Conservation (phyloP, 257 asterid genomes). For the Ajuga chamaepitys region DNA sequence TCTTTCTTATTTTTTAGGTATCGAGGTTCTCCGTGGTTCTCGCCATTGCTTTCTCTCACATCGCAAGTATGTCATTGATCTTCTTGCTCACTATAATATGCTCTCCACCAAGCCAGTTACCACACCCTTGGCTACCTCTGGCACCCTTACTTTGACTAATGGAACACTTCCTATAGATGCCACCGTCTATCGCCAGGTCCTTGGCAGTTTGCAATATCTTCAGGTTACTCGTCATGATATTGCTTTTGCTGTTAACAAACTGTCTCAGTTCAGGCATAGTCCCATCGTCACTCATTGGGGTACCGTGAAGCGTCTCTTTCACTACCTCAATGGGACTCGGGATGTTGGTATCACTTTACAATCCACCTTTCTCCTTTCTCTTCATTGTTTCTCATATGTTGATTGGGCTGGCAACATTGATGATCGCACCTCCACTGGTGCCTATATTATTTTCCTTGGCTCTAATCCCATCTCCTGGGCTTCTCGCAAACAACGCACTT, state of each 20-base stretch:
- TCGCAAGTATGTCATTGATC: too few relatives aligned
- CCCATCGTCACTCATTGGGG: not conserved
- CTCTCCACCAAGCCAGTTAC: too few relatives aligned
- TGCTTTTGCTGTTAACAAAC: not conserved
- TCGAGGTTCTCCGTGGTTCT: too few relatives aligned
- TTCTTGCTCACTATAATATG: too few relatives aligned
- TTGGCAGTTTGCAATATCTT: too few relatives aligned
- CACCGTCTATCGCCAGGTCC: too few relatives aligned
- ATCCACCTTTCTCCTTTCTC: not conserved
- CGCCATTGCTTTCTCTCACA: too few relatives aligned
- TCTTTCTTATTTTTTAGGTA: too few relatives aligned
- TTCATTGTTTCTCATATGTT: not conserved
- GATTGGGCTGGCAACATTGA: not conserved
- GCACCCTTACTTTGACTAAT: too few relatives aligned
- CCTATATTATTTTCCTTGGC: not conserved
- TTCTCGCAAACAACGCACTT: not conserved
- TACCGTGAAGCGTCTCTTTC: not conserved
- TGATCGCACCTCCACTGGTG: not conserved
- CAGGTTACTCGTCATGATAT: not conserved
- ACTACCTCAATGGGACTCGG: not conserved
- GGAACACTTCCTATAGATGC: too few relatives aligned
- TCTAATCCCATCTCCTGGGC: not conserved
- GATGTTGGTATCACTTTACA: not conserved
- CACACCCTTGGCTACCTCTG: too few relatives aligned
- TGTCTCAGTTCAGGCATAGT: not conserved